Base-by-base conservation (phyloP, 768 basidiomycete species). In the Ephemerocybe angulata region DNA sequence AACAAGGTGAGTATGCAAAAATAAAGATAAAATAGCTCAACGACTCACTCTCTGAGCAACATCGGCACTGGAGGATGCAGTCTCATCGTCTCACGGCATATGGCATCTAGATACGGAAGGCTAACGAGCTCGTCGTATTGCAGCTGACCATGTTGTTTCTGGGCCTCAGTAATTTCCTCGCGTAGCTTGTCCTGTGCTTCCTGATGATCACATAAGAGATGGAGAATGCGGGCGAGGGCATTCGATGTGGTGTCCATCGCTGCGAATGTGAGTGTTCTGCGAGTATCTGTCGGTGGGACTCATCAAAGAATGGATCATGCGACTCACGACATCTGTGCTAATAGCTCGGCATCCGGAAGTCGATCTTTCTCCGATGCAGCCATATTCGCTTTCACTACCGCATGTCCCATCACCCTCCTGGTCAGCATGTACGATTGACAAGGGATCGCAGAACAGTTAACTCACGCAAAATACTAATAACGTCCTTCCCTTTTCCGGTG, bases 211-310 rank as follows among this genome's bases (percentile, higher is more conserved):
- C 73, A 58, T 1, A 78, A 65, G 0, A 72, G 37, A 35, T 65
- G 59, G 0, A 80, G 50, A 1, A 65, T 70, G 6, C 73, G 68
- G 0, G 67, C 59, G 2, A 79, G 55, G 1, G 72, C 71, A 2
- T 60, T 66, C 1, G 76, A 74, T 0, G 75, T 77, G 1, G 76
- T 78, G 53, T 78, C 77, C 53, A 69, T 72, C 0, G 70, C 75
- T 0, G 74, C 75, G 51, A 76, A 71, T 13, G 72, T 68, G 7
- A 79, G 59, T 0, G 70, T 64, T 21, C 73, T 76, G 30, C 7
- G 33, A 8, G 38, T 19, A 41, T 13, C 7, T 6, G 38, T 41
- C 15, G 21, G 38, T 35, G 38, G 15, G n/a, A 7, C 12, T 52
- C 52, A 30, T 47, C 54, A 4, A n/a, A n/a, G n/a, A n/a, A n/a